Percentiles rank a stretch among this genome's conserved stretches.
phyloP scores from a whole-genome alignment of 164 flowering plant species.

The Nymphaea colorata region DNA sequence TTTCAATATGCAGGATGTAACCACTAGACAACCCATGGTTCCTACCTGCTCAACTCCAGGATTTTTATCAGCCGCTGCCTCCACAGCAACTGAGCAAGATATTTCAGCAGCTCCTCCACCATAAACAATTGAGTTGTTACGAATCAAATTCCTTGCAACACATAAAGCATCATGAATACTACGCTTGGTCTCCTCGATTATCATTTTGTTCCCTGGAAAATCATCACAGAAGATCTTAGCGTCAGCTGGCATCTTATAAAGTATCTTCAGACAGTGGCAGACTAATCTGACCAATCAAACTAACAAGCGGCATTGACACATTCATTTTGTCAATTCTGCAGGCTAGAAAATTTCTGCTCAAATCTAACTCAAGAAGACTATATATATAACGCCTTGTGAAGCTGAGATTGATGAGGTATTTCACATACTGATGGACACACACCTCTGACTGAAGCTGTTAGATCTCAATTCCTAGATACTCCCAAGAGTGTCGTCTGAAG shows the following conservation, averaged over 20 bases:
- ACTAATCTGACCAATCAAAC: background rate
- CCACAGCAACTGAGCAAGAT: constrained; percentile 92
- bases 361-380: no score
- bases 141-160: constrained; percentile 88
- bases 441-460: no score
- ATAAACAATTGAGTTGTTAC: constrained; percentile 90
- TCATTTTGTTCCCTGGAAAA: constrained; percentile 92
- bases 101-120: constrained; percentile 99
- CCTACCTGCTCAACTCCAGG: constrained; percentile 97
- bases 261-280: background rate
- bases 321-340: background rate
- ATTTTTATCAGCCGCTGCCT: constrained; percentile 85
- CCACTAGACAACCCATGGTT: background rate
- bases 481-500: no score
- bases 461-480: no score
- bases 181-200: constrained; percentile 97
- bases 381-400: no score
- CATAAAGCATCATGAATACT: constrained; percentile 96
- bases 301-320: background rate
- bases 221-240: background rate
- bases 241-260: background rate
- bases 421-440: no score
- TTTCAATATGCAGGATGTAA: no score
- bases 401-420: no score
- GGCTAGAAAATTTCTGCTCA: no score